Evolutionary conservation across 2,329 filamentous ascomycete genomes (phyloP), one percentile per base, ranked within the genome.

Genomic region (Arthrinium phaeospermum): DNA sequence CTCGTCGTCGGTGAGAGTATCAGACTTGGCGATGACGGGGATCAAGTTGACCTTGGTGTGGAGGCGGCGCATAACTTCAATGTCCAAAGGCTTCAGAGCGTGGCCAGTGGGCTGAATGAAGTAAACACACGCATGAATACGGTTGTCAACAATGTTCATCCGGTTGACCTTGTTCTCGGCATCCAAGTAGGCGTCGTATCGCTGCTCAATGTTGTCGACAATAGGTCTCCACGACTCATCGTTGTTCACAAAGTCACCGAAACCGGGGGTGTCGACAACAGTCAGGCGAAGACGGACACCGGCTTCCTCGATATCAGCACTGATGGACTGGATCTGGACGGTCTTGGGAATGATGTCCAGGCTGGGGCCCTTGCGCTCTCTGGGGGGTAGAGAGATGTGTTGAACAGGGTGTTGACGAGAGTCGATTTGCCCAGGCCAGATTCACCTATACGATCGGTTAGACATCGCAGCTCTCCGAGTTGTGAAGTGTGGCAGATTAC

Each of bases 41-140:
- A 99, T 99, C 84, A 99, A 87, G 90, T 99, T 99, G 90, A 99
- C 96, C 92, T 98, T 98, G 91, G 96, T 98, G 88, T 99, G 96
- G 75, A 99, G 92, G 82, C 96, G 93, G 85, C 96, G 95, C 96
- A 99, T 99, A 76, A 99, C 96, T 88, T 99, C 96, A 76, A 99
- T 98, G 82, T 99, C 96, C 76, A 99, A 89, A 75, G 96, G 96
- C 92, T 99, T 99, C 81, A 99, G 88, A 46, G 96, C 97, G 89
- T 99, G 96, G 74, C 96, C 96, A 45, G 96, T 99, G 77, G 96
- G 96, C 87, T 99, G 96, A 80, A 99, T 98, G 88, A 99, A 99
- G 91, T 98, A 99, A 75, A 99, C 96, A 80, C 97, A 98, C 72
- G 96, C 96, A 81, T 99, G 96, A 75, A 99, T 97, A 79, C 96